Evolutionary conservation across 2,329 filamentous ascomycete genomes (phyloP), one percentile per base, ranked within the genome.

Genomic region (Pyrenochaeta sp.): DNA sequence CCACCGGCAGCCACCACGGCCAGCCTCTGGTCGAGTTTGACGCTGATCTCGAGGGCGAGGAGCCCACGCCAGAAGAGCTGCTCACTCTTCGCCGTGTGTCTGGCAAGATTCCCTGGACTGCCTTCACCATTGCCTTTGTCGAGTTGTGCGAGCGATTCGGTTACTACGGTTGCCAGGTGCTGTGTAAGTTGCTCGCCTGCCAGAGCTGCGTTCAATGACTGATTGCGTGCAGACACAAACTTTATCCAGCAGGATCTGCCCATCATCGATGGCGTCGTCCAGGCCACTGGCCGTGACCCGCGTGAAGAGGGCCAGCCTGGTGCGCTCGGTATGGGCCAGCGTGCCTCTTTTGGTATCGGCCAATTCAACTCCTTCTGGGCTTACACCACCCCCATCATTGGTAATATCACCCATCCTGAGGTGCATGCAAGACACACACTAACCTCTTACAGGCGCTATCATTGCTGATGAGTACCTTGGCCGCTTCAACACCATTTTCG

Each of bases 61-160:
- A 73, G 49, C 86, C 86, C 2, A 89, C 85, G 6, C 82, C 85
- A 29, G 86, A 89, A 69, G 87, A 90, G 56, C 73, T 86, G 55
- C 70, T 60, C 12, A 87, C 84, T 0, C 82, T 90, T n/a, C 83
- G 81, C 44, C 85, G 86, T 65, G 83, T 90, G 18, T 84, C 86
- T 11, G 87, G 85, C 61, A 81, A 81, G 67, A 84, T 92, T 56
- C 86, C 87, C 43, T 87, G 83, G 82, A 78, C 82, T 49, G 83
- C 88, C 52, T 92, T 86, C 76, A 87, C 86, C 21, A 85, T 92
- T 54, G 88, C 87, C 42, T 86, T 91, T 57, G 85, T 90, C 54
- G 90, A 92, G 75, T 78, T 91, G 51, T 90, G 87, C 77, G 90
- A 92, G 77, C 87, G 89, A 43, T 91, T 90, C 77, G 89, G 87